Evolutionary conservation across 352 stramenopile species (phyloP).

Genomic region (Phytophthora melonis): DNA sequence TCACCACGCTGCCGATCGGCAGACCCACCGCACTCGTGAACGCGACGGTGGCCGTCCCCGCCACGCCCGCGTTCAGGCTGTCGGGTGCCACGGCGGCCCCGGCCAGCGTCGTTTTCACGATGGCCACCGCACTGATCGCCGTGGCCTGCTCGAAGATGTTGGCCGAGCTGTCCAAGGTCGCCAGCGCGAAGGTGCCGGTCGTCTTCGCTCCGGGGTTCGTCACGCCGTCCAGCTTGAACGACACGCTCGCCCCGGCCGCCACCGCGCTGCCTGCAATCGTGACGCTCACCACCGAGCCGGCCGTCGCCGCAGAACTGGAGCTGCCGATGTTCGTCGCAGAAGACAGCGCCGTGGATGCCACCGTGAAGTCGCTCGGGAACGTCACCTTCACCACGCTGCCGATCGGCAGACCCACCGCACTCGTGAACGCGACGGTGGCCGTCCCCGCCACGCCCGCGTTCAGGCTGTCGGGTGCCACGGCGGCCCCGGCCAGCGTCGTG

Average conservation of each 20-base stretch:
- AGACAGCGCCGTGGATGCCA: conserved; percentile 33
- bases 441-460: conserved; percentile 39
- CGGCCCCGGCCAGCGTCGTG: conserved; percentile 17
- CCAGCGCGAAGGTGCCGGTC: conserved; percentile 50
- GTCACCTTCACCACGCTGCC: conserved; percentile 45
- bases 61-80: conserved; percentile 40
- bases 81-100: conserved; percentile 29
- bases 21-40: conserved; percentile 53
- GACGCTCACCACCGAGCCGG: conserved; percentile 37
- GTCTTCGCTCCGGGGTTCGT: conserved; percentile 61
- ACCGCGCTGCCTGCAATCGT: conserved; percentile 39
- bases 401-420: conserved; percentile 40
- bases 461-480: conserved; percentile 36
- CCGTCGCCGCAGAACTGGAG: conserved; percentile 33
- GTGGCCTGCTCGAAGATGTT: conserved; percentile 15
- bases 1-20: conserved; percentile 42
- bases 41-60: conserved; percentile 33
- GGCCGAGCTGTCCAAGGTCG: conserved; percentile 42
- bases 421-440: conserved; percentile 50
- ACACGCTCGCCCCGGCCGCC: conserved; percentile 31
- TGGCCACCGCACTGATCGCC: conserved; percentile 18
- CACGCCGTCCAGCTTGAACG: conserved; percentile 56
- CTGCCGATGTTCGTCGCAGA: conserved; percentile 38
- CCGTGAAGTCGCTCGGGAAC: conserved; percentile 49
- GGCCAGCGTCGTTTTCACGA: conserved; percentile 28